A percentile compares a stretch with the other conserved stretches of the same genome.
Evolutionary conservation across 2,329 filamentous ascomycete genomes (phyloP).

Genomic region (Endocalyx cinctus): DNA sequence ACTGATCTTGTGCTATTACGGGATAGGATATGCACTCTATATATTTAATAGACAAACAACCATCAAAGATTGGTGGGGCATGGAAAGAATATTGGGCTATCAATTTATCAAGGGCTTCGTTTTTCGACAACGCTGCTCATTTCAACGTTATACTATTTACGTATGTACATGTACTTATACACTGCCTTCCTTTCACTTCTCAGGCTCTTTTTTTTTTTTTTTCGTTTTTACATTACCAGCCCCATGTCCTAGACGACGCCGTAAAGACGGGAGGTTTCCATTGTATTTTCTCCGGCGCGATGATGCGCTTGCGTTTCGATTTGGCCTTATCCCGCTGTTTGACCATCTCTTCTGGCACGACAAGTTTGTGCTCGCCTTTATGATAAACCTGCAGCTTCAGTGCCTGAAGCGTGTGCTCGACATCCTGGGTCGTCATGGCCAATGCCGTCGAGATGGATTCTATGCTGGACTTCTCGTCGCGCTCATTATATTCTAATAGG

Average conservation of each 20-base stretch:
- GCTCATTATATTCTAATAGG: constrained; percentile 67
- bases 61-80: too few species aligned
- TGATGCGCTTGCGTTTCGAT: constrained; percentile 68
- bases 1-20: too few species aligned
- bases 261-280: constrained; percentile 98
- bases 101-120: too few species aligned
- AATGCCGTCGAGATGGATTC: constrained; percentile 75
- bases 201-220: too few species aligned
- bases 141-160: too few species aligned
- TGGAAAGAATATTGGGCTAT: too few species aligned
- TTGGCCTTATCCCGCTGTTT: constrained; percentile 76
- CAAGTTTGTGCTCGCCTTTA: constrained; percentile 94
- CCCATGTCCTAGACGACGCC: constrained; percentile 87
- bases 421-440: constrained; percentile 96
- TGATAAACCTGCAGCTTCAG: constrained; percentile 94
- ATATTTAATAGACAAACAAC: too few species aligned
- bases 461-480: constrained; percentile 71
- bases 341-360: constrained; percentile 80
- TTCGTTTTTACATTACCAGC: too few species aligned
- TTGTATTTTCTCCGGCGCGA: constrained; percentile 74
- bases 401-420: constrained; percentile 89
- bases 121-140: too few species aligned
- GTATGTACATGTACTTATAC: too few species aligned
- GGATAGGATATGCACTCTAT: too few species aligned
- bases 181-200: too few species aligned